Percentiles rank a stretch among this genome's conserved stretches.
These are phyloP conservation scores for Pyrus hybrid DNA, from an alignment of 331 rosid species.

Conservation along the genomic window DNA sequence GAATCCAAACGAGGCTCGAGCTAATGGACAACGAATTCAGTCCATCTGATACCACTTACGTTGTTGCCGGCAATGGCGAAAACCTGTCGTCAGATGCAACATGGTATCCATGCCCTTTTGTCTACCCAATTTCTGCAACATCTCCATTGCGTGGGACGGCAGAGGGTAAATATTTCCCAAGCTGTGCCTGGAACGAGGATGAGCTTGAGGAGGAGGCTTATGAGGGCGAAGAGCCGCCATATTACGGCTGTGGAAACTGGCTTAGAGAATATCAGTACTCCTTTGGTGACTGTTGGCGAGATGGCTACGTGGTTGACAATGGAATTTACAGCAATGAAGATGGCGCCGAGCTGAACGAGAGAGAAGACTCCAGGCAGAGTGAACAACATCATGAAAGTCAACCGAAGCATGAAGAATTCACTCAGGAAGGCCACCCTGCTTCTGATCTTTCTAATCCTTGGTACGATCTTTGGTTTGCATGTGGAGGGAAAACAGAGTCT, in stretches of 20 bases:
- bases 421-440: not conserved
- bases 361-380: not conserved
- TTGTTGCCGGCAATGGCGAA: not conserved
- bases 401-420: constrained; percentile 1
- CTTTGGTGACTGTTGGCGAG: constrained; percentile 9
- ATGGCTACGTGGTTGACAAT: constrained; percentile 9
- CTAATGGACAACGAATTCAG: not conserved
- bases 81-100: not conserved
- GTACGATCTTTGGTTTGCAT: constrained; percentile 15
- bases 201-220: constrained; percentile 8
- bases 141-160: constrained; percentile 2
- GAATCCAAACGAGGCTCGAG: not conserved
- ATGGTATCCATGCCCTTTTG: constrained; percentile 4
- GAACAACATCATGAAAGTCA: not conserved
- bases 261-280: not conserved
- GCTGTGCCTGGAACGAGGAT: constrained; percentile 5
- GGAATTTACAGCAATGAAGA: constrained; percentile 2
- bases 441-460: constrained; percentile 9
- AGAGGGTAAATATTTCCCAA: not conserved
- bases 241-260: constrained; percentile 1
- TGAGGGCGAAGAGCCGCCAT: constrained; percentile 9
- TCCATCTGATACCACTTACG: not conserved
- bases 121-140: constrained; percentile 1
- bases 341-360: not conserved
- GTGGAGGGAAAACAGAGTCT: not conserved